phyloP scores from a whole-genome alignment of 108 stramenopile genomes.

The Aureococcus anophagefferens region DNA sequence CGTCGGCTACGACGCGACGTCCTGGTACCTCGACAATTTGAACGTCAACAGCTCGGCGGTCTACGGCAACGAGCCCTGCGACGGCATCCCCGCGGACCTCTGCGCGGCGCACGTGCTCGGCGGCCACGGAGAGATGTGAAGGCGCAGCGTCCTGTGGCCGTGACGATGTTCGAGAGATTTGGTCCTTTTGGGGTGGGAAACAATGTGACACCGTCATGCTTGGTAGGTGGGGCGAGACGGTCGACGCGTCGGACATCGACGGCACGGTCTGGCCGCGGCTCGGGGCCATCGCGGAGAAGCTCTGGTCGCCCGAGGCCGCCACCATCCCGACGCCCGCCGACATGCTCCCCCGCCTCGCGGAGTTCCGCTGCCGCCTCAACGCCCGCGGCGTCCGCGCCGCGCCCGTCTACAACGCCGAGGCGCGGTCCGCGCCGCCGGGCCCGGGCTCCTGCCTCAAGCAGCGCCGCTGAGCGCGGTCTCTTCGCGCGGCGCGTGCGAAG shows the following conservation, averaged over 20 bases:
- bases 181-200: no score
- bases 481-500: no score
- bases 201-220: no score
- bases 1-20: slow-evolving; percentile 17
- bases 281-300: slow-evolving; percentile 47
- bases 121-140: slow-evolving; percentile 50
- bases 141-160: no score
- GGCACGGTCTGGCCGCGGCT: slow-evolving; percentile 51
- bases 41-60: slow-evolving; percentile 30
- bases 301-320: slow-evolving; percentile 29
- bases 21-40: slow-evolving; percentile 64
- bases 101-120: slow-evolving; percentile 40
- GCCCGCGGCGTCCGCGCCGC: slow-evolving; percentile 16
- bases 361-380: slow-evolving; percentile 20
- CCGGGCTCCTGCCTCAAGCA: slow-evolving; percentile 28
- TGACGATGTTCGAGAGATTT: no score
- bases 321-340: no score
- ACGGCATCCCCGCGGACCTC: slow-evolving; percentile 15
- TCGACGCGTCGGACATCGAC: slow-evolving; percentile 43
- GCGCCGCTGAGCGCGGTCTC: no score
- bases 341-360: neutral
- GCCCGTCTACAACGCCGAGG: neutral
- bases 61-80: slow-evolving; percentile 47
- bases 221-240: slow-evolving; percentile 61
- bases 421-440: slow-evolving; percentile 8